A percentile compares a stretch with the other conserved stretches of the same genome.
phyloP scores from a whole-genome alignment of 306 rosid genomes.

The Medicago lupulina region DNA sequence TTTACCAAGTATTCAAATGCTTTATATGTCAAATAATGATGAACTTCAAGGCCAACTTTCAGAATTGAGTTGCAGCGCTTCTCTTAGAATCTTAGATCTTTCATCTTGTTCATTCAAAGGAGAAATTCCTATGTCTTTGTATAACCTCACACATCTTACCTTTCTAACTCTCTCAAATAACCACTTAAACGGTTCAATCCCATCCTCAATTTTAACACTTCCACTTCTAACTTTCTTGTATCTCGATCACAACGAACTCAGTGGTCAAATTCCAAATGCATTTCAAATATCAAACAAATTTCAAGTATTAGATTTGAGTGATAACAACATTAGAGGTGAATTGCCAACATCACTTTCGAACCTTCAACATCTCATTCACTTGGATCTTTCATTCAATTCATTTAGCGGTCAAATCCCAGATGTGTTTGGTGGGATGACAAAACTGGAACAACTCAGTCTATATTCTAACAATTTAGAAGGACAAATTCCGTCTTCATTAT shows the following conservation, averaged over 20 bases:
- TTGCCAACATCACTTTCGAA: background rate
- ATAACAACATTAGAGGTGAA: background rate
- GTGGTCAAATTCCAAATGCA: background rate
- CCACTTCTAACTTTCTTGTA: background rate
- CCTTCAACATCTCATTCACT: background rate
- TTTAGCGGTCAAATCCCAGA: background rate
- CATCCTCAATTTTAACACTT: constrained; percentile 5
- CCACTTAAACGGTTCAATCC: background rate
- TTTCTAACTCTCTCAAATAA: background rate
- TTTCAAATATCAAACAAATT: background rate
- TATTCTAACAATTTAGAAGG: too few species aligned
- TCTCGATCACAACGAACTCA: background rate
- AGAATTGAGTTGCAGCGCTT: background rate
- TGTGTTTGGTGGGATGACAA: too few species aligned
- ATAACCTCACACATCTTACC: constrained; percentile 21
- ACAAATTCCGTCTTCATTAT: background rate
- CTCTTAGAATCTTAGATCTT: background rate
- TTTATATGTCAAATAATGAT: background rate
- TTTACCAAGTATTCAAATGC: constrained; percentile 8
- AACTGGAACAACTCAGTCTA: too few species aligned
- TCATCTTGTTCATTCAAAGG: background rate
- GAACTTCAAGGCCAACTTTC: background rate
- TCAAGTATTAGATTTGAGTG: background rate
- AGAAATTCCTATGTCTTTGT: background rate
- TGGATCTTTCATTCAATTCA: background rate